phyloP scores from a whole-genome alignment of 805 yeast genomes.

The Torulaspora delbrueckii region DNA sequence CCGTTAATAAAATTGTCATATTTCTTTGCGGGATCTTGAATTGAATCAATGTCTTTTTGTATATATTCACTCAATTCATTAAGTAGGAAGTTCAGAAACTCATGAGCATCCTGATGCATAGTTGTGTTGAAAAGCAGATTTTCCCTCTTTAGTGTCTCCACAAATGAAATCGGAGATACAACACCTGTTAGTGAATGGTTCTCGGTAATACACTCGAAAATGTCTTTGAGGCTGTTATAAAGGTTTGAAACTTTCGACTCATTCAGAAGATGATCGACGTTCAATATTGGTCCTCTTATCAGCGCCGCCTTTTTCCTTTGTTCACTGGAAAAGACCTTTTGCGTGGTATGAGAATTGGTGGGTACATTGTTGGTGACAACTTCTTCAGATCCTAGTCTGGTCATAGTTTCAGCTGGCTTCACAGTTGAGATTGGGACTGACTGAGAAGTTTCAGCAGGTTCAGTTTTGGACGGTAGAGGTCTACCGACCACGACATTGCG shows the following conservation, averaged over 20 bases:
- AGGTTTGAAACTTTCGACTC: slow-evolving; percentile 41
- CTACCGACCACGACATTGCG: slow-evolving; percentile 32
- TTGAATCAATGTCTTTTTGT: slow-evolving; percentile 23
- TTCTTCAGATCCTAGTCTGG: neutral
- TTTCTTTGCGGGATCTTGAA: neutral
- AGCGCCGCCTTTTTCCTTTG: slow-evolving; percentile 74
- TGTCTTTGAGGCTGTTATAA: slow-evolving; percentile 70
- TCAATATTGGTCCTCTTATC: slow-evolving; percentile 74
- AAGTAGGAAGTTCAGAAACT: slow-evolving; percentile 79
- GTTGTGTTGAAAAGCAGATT: slow-evolving; percentile 81
- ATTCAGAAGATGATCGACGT: slow-evolving; percentile 59
- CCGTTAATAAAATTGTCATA: slow-evolving; percentile 54
- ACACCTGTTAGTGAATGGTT: slow-evolving; percentile 67
- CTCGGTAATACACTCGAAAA: slow-evolving; percentile 79
- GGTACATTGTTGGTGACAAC: neutral
- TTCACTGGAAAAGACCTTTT: slow-evolving; percentile 49
- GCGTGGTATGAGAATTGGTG: slow-evolving; percentile 4
- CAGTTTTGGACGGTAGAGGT: slow-evolving; percentile 6
- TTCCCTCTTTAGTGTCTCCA: slow-evolving; percentile 71
- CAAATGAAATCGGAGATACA: slow-evolving; percentile 71
- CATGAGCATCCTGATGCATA: slow-evolving; percentile 99
- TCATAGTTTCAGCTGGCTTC: neutral
- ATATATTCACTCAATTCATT: slow-evolving; percentile 59
- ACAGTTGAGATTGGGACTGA: neutral
- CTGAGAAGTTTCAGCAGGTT: neutral